phyloP scores from a whole-genome alignment of 2,329 filamentous ascomycete genomes.

The Trichoderma cornu-damae region DNA sequence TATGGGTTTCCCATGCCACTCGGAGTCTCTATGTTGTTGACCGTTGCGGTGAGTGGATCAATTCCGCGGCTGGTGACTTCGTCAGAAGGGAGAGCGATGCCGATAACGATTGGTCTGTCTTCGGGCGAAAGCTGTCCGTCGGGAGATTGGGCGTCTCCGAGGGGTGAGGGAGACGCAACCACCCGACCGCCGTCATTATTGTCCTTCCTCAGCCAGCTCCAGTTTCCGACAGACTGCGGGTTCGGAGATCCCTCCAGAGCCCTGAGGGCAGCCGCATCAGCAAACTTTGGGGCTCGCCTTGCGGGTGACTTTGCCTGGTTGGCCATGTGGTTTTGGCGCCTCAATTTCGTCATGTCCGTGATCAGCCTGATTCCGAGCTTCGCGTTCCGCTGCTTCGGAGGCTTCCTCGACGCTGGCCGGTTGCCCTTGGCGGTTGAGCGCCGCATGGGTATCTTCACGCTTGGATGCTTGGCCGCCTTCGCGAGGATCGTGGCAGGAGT shows the following conservation, averaged over 20 bases:
- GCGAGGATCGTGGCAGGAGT: conserved; percentile 19
- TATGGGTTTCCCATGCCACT: conserved; percentile 5
- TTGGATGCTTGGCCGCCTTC: conserved; percentile 17
- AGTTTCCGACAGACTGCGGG: conserved; percentile 51
- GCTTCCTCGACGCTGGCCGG: conserved; percentile 53
- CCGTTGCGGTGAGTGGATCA: conserved; percentile 47
- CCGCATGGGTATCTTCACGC: conserved; percentile 29
- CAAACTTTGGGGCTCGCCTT: conserved; percentile 43
- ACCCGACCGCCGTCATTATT: conserved; percentile 32
- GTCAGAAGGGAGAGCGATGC: conserved; percentile 57
- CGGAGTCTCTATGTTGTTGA: conserved; percentile 33
- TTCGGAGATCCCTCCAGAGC: conserved; percentile 54
- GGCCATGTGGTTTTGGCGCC: conserved; percentile 37
- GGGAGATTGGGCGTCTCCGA: conserved; percentile 26
- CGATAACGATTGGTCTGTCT: conserved; percentile 68
- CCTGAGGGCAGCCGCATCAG: conserved; percentile 54
- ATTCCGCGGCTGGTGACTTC: conserved; percentile 29
- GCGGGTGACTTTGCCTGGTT: conserved; percentile 30
- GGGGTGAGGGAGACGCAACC: conserved; percentile 27
- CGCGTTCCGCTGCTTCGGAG: conserved; percentile 57
- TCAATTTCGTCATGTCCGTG: conserved; percentile 59
- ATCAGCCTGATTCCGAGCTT: conserved; percentile 62
- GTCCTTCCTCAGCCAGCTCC: conserved; percentile 50
- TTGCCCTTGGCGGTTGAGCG: conserved; percentile 39
- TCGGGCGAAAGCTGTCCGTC: conserved; percentile 57